phyloP scores from a whole-genome alignment of 1,139 yeast species.

The Zhuliangozyma blackwelliae region DNA sequence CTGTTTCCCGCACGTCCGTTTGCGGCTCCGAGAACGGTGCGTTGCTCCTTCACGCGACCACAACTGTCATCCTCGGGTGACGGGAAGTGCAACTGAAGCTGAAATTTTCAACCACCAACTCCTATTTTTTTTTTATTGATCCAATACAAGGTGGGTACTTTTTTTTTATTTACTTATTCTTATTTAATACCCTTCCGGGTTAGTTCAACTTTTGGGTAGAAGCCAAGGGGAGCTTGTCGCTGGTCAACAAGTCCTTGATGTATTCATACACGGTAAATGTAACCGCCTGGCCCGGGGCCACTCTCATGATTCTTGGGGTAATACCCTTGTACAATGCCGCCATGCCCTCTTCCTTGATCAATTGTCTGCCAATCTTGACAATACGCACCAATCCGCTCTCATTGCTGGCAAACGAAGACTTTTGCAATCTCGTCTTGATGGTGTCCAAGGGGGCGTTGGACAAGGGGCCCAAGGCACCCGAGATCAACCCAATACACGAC shows the following conservation, averaged over 20 bases:
- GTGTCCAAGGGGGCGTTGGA: constrained; percentile 98
- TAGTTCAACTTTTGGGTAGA: constrained; percentile 13
- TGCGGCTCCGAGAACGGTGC: too few relatives aligned
- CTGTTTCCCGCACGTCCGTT: too few relatives aligned
- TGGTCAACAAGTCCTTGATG: constrained; percentile 65
- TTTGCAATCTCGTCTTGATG: constrained; percentile 94
- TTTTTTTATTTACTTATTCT: too few relatives aligned
- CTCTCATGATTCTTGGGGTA: constrained; percentile 98
- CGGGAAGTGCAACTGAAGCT: too few relatives aligned
- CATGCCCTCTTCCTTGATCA: constrained; percentile 85
- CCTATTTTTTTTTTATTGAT: too few relatives aligned
- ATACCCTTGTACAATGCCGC: constrained; percentile 92
- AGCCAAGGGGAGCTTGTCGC: constrained; percentile 17
- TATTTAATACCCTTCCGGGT: too few relatives aligned
- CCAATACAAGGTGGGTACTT: too few relatives aligned
- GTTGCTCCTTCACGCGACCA: too few relatives aligned
- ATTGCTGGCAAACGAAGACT: constrained; percentile 68
- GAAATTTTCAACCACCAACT: too few relatives aligned
- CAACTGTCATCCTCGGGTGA: too few relatives aligned
- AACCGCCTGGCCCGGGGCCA: constrained; percentile 99
- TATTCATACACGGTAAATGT: constrained; percentile 95
- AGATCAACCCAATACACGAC: constrained; percentile 80
- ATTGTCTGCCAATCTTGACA: constrained; percentile 71
- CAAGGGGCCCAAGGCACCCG: constrained; percentile 97
- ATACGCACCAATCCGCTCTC: constrained; percentile 77